Evolutionary conservation across 2,329 filamentous ascomycete genomes (phyloP).

Genomic region (Thelonectria discophora): DNA sequence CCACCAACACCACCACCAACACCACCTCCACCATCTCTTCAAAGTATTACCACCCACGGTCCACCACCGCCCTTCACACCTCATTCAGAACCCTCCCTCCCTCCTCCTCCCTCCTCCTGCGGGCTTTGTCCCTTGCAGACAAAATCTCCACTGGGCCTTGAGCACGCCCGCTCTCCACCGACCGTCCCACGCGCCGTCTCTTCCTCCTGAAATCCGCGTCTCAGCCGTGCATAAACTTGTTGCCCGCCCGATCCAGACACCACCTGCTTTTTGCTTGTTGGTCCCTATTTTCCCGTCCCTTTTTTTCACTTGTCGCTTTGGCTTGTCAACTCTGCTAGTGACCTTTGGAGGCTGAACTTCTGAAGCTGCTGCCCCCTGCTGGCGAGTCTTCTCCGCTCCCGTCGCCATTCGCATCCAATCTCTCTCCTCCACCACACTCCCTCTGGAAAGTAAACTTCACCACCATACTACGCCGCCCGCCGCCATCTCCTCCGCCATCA

Average conservation of each 20-base stretch:
- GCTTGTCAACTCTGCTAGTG: neutral
- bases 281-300: neutral
- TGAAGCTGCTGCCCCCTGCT: slow-evolving; percentile 4
- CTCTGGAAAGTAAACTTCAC: slow-evolving; percentile 11
- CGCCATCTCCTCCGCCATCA: slow-evolving; percentile 11
- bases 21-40: no score
- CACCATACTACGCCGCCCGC: slow-evolving; percentile 1
- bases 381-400: slow-evolving; percentile 14
- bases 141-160: slow-evolving; percentile 13
- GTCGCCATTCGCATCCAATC: slow-evolving; percentile 6
- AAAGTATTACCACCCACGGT: no score
- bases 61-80: no score
- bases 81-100: no score
- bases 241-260: slow-evolving; percentile 2
- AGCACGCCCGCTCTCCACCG: slow-evolving; percentile 39
- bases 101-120: slow-evolving; percentile 4
- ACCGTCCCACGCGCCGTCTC: slow-evolving; percentile 44
- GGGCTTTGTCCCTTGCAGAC: slow-evolving; percentile 12
- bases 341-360: neutral
- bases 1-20: neutral
- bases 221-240: slow-evolving; percentile 44
- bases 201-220: slow-evolving; percentile 44
- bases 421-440: slow-evolving; percentile 7
- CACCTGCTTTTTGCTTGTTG: neutral
- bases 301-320: neutral